Conservation (phyloP, 1,284 basidiomycete genomes). For the Polyporus tsugae region DNA sequence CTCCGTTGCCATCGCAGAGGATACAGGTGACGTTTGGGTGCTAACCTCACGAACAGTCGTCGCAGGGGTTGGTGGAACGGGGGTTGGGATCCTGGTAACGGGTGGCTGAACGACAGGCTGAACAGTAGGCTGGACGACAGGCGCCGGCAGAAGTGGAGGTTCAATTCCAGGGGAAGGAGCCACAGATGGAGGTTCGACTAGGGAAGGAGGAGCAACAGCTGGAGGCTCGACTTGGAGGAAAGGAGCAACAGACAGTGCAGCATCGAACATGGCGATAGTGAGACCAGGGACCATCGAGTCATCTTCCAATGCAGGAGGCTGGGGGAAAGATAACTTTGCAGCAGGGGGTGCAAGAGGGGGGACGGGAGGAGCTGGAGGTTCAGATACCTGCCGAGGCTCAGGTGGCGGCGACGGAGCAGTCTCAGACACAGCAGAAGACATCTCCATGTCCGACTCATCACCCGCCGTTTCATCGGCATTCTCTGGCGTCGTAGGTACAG, state of each 20-base stretch:
- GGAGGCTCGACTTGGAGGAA: not conserved
- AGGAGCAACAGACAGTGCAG: not conserved
- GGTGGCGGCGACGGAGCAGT: slow-evolving; percentile 4
- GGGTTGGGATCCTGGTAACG: not conserved
- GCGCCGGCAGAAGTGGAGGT: not conserved
- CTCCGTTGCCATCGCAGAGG: slow-evolving; percentile 11
- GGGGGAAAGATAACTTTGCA: not conserved
- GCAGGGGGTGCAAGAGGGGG: not conserved
- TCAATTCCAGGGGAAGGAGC: not conserved
- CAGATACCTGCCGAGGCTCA: not conserved
- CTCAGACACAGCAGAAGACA: slow-evolving; percentile 33
- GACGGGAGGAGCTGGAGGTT: not conserved
- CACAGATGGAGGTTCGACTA: not conserved
- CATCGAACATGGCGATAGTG: not conserved
- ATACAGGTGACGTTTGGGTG: slow-evolving; percentile 17
- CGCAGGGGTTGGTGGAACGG: not conserved
- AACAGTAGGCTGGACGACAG: not conserved
- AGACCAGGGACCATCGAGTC: slow-evolving; percentile 14
- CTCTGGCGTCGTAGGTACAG: slow-evolving; percentile 27
- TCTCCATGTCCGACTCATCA: slow-evolving; percentile 37
- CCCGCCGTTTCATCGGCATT: slow-evolving; percentile 19
- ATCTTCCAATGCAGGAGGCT: slow-evolving; percentile 9
- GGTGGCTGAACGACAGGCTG: not conserved
- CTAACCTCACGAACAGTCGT: slow-evolving; percentile 12
- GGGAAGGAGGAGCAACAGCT: not conserved